Percentiles rank a stretch among this genome's conserved stretches.
phyloP scores from a whole-genome alignment of 2,329 filamentous ascomycete species.

The Neofusicoccum ribis region DNA sequence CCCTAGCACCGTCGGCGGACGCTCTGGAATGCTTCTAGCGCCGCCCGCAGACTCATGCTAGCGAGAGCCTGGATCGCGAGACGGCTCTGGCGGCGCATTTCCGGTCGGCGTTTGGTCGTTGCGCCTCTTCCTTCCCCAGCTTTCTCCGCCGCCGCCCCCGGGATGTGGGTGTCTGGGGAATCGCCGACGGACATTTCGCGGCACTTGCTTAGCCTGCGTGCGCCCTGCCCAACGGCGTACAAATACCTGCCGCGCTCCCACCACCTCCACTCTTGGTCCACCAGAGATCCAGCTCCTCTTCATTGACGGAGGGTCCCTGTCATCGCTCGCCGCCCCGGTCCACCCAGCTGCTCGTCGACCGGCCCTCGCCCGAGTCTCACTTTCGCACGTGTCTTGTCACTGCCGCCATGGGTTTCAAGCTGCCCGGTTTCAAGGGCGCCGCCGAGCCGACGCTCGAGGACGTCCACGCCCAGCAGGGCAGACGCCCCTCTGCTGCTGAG shows the following conservation, averaged over 20 bases:
- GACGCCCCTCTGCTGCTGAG: constrained; percentile 37
- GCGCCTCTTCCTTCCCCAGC: background rate
- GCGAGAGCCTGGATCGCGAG: background rate
- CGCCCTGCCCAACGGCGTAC: background rate
- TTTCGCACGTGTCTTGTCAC: background rate
- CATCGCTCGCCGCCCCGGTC: background rate
- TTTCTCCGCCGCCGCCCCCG: background rate
- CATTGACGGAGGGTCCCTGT: background rate
- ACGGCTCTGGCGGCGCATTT: background rate
- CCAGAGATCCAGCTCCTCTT: background rate
- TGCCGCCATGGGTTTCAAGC: constrained; percentile 20
- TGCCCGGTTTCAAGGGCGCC: constrained; percentile 26
- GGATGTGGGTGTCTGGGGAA: background rate
- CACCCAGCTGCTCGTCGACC: background rate
- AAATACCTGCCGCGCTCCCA: background rate
- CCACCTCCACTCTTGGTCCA: background rate
- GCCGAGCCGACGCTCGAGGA: constrained; percentile 38
- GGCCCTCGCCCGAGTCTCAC: no score
- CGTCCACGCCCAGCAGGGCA: constrained; percentile 37
- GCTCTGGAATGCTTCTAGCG: constrained; percentile 15
- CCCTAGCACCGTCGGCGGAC: constrained; percentile 3
- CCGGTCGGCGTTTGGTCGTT: background rate
- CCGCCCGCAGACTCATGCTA: background rate
- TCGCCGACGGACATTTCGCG: no score
- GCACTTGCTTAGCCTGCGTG: no score